A percentile compares a stretch with the other conserved stretches of the same genome.
Conservation (phyloP, 2,329 filamentous ascomycete genomes). For the Ramularia endophylla region DNA sequence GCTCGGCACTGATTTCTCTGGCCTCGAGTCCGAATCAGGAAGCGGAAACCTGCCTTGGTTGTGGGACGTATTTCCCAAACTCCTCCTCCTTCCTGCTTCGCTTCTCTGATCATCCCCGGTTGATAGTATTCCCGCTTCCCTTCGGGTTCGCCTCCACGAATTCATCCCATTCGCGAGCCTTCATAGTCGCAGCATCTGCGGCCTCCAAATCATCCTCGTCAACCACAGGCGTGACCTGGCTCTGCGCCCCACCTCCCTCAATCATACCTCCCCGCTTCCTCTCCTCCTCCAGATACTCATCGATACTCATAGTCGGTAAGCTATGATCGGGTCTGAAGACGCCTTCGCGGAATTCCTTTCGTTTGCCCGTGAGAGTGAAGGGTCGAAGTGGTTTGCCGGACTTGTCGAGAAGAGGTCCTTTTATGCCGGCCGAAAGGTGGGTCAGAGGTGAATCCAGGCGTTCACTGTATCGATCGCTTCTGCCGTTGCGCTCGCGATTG, state of each 20-base stretch:
- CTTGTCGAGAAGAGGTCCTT: constrained; percentile 63
- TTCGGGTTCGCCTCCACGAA: constrained; percentile 84
- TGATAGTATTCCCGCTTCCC: constrained; percentile 76
- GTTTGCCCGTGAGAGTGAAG: constrained; percentile 70
- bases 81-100: no score
- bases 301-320: constrained; percentile 94
- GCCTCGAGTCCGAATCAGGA: no score
- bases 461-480: constrained; percentile 58
- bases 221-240: constrained; percentile 60
- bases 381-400: constrained; percentile 83
- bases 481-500: constrained; percentile 41
- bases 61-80: no score
- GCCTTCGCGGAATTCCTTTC: constrained; percentile 67
- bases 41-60: no score
- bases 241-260: constrained; percentile 78
- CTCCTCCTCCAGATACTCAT: constrained; percentile 96
- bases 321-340: constrained; percentile 92
- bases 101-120: constrained; percentile 67
- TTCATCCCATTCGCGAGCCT: constrained; percentile 93
- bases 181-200: constrained; percentile 84
- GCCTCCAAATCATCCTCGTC: constrained; percentile 90
- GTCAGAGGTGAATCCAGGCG: constrained; percentile 63
- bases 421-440: constrained; percentile 46
- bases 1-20: no score
- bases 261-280: constrained; percentile 77